Percentiles rank a stretch among this genome's conserved stretches.
Conservation (phyloP, 805 yeast genomes). For the Kurtzmaniella cleridarum region DNA sequence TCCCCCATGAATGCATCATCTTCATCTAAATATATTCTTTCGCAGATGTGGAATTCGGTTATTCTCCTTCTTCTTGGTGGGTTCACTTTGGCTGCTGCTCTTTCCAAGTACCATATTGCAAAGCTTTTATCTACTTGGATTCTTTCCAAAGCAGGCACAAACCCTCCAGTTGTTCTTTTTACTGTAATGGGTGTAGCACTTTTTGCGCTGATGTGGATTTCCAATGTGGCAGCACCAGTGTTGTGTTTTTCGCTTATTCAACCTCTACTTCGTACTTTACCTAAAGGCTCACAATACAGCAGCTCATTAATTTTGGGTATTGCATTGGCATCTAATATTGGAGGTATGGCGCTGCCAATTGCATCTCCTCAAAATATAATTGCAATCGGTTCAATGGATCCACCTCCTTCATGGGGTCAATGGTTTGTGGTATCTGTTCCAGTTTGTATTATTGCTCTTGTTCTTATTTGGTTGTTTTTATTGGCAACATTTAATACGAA, state of each 20-base stretch:
- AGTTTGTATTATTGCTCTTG: constrained; percentile 34
- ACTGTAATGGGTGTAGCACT: constrained; percentile 48
- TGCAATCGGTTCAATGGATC: constrained; percentile 48
- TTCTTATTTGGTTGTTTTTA: constrained; percentile 43
- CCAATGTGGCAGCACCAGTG: constrained; percentile 54
- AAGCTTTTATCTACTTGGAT: constrained; percentile 46
- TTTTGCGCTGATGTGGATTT: constrained; percentile 54
- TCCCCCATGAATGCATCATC: constrained; percentile 36
- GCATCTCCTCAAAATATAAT: constrained; percentile 53
- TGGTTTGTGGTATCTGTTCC: constrained; percentile 52
- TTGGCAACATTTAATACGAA: constrained; percentile 48
- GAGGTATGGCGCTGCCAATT: constrained; percentile 53
- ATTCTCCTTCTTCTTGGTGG: constrained; percentile 49
- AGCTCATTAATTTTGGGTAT: constrained; percentile 42
- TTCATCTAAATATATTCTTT: constrained; percentile 40
- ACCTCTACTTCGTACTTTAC: constrained; percentile 42
- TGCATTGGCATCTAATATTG: constrained; percentile 48
- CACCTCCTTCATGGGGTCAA: constrained; percentile 52
- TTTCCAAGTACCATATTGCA: constrained; percentile 50
- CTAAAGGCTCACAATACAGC: constrained; percentile 34
- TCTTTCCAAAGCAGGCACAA: constrained; percentile 45
- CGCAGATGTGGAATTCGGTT: constrained; percentile 51
- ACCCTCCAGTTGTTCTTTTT: constrained; percentile 42
- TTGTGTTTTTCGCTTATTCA: constrained; percentile 46
- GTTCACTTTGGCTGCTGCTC: constrained; percentile 50